These are phyloP conservation scores for Nakataea oryzae DNA, from an alignment of 2,329 filamentous ascomycete genomes.

Conservation along the genomic window DNA sequence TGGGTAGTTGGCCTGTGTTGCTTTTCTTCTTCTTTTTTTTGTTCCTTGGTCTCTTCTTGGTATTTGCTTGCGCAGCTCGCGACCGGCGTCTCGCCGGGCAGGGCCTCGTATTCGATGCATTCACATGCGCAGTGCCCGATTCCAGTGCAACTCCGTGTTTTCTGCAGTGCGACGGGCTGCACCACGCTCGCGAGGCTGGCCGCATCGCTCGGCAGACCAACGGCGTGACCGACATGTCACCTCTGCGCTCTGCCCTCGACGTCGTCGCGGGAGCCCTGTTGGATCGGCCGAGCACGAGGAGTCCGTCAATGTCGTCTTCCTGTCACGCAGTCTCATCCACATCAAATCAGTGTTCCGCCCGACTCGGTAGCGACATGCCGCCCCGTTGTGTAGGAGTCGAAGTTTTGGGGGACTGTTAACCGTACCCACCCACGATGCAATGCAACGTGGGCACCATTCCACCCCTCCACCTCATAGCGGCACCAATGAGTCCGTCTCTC, in stretches of 20 bases:
- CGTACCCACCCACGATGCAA: not conserved
- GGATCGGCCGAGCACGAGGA: not conserved
- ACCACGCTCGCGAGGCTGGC: too few species aligned
- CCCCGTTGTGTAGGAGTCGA: not conserved
- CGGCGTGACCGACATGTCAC: too few species aligned
- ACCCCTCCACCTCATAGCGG: not conserved
- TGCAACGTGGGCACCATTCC: not conserved
- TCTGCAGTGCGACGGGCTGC: not conserved
- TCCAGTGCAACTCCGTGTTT: not conserved
- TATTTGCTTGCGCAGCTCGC: too few species aligned
- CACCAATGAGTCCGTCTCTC: not conserved
- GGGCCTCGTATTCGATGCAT: not conserved
- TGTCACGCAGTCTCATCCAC: not conserved
- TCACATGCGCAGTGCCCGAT: not conserved
- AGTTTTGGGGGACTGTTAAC: too few species aligned
- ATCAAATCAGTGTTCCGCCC: not conserved
- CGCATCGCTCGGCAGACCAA: too few species aligned
- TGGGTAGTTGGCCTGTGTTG: too few species aligned
- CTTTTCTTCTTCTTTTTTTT: too few species aligned
- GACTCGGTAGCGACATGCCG: not conserved
- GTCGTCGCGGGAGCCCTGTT: not conserved
- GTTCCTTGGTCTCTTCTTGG: too few species aligned
- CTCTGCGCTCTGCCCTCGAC: not conserved
- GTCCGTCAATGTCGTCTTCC: too few species aligned
- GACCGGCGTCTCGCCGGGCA: not conserved